Evolutionary conservation across 1,139 yeast genomes (phyloP).

Genomic region (Saccharomyces hybrid): DNA sequence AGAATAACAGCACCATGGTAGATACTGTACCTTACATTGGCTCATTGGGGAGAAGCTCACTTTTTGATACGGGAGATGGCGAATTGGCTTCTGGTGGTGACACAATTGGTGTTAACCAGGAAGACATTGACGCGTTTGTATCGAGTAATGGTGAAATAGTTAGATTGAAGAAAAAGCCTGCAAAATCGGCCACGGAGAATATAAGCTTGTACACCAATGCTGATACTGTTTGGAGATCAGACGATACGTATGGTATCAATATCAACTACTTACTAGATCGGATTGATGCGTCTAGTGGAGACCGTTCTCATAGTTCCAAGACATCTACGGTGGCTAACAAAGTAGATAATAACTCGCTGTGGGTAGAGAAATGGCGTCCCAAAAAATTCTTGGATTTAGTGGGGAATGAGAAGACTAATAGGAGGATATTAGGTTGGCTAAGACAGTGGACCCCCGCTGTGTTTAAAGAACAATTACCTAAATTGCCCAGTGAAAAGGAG

Average conservation of each 20-base stretch:
- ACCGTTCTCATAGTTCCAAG: neutral
- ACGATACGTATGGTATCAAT: slow-evolving; percentile 33
- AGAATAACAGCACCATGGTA: neutral
- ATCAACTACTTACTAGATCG: slow-evolving; percentile 31
- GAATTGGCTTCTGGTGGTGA: neutral
- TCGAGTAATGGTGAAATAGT: neutral
- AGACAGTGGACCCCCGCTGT: slow-evolving; percentile 72
- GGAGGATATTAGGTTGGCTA: slow-evolving; percentile 70
- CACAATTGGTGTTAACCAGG: neutral
- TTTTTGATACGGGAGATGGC: slow-evolving; percentile 8
- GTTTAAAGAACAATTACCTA: slow-evolving; percentile 38
- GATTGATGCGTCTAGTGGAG: slow-evolving; percentile 19
- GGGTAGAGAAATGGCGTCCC: slow-evolving; percentile 88
- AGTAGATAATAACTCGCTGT: slow-evolving; percentile 29
- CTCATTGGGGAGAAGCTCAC: slow-evolving; percentile 8
- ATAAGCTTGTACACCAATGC: neutral
- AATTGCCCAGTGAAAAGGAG: slow-evolving; percentile 9
- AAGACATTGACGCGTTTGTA: neutral
- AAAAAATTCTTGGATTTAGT: slow-evolving; percentile 56
- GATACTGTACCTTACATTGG: neutral
- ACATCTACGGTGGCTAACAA: neutral
- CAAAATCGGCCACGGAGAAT: neutral
- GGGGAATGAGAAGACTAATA: slow-evolving; percentile 76
- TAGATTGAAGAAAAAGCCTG: slow-evolving; percentile 2
- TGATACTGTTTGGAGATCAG: slow-evolving; percentile 19